Evolutionary conservation across 139 green algal genomes (phyloP).

Genomic region (Coccomyxa sp.): DNA sequence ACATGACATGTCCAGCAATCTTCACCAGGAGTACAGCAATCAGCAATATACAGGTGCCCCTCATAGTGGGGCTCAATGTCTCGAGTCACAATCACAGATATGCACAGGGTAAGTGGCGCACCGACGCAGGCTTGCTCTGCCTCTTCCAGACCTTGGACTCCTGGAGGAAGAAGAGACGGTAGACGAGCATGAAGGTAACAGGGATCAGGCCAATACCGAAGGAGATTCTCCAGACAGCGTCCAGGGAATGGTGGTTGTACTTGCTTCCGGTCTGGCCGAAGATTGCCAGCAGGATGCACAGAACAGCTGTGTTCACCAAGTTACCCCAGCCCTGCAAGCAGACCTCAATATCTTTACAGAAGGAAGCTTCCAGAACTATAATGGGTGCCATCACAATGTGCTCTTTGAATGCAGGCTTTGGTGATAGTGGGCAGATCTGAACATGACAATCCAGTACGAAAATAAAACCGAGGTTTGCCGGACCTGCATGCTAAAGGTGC

Average conservation of each 20-base stretch:
- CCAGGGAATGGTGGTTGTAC: slow-evolving; percentile 4
- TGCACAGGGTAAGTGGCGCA: background rate
- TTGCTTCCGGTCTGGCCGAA: background rate
- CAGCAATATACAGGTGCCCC: too few species aligned
- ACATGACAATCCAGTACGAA: too few species aligned
- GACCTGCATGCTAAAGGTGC: slow-evolving; percentile 55
- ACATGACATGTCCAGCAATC: too few species aligned
- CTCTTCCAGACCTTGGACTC: slow-evolving; percentile 25
- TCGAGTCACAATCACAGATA: too few species aligned
- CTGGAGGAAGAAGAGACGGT: slow-evolving; percentile 24
- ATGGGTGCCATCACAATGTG: too few species aligned
- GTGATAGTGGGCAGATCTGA: too few species aligned
- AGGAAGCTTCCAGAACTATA: too few species aligned
- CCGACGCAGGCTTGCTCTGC: background rate
- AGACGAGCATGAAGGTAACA: slow-evolving; percentile 26
- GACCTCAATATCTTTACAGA: background rate
- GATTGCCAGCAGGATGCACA: slow-evolving; percentile 18
- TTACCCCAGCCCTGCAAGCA: slow-evolving; percentile 18
- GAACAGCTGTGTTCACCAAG: slow-evolving; percentile 20
- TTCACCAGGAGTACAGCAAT: too few species aligned
- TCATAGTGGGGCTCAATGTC: too few species aligned
- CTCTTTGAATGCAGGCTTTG: too few species aligned
- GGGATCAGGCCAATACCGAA: slow-evolving; percentile 27
- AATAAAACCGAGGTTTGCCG: background rate
- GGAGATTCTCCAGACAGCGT: slow-evolving; percentile 20